A percentile compares a stretch with the other conserved stretches of the same genome.
Conservation (phyloP, 2,329 filamentous ascomycete species). For the Didymosphaeria variabile region DNA sequence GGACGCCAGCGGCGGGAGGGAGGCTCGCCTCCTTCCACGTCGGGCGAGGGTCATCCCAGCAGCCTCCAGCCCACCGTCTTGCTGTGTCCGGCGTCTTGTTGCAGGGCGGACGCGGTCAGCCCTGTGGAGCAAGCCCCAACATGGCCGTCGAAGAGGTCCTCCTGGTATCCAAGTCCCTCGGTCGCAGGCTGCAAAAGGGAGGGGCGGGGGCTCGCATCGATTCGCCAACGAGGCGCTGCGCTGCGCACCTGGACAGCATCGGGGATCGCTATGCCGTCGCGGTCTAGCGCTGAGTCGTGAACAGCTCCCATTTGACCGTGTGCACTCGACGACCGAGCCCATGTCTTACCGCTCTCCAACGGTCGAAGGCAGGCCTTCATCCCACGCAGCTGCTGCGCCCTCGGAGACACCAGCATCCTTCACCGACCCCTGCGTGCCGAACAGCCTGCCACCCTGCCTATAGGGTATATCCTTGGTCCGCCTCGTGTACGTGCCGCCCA, state of each 20-base stretch:
- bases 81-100: background rate
- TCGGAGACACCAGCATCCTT: slow-evolving; percentile 6
- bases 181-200: slow-evolving; percentile 13
- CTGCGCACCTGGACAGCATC: slow-evolving; percentile 25
- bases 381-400: slow-evolving; percentile 18
- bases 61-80: background rate
- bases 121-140: slow-evolving; percentile 3
- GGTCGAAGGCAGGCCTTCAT: slow-evolving; percentile 2
- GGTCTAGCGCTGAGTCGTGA: slow-evolving; percentile 11
- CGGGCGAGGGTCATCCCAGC: slow-evolving; percentile 11
- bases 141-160: slow-evolving; percentile 6
- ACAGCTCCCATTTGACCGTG: slow-evolving; percentile 16
- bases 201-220: slow-evolving; percentile 19
- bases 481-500: slow-evolving; percentile 17
- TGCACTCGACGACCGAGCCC: slow-evolving; percentile 13
- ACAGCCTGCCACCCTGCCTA: slow-evolving; percentile 6
- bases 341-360: slow-evolving; percentile 3
- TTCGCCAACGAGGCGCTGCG: slow-evolving; percentile 25
- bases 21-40: slow-evolving; percentile 17
- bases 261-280: slow-evolving; percentile 11
- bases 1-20: slow-evolving; percentile 17
- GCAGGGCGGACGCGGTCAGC: slow-evolving; percentile 9
- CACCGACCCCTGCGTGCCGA: slow-evolving; percentile 4
- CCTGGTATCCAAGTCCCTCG: background rate
- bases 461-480: slow-evolving; percentile 18